Percentiles rank a stretch among this genome's conserved stretches.
Conservation (phyloP, 495 filamentous ascomycete genomes). For the Paragyromitra xinjiangensis region DNA sequence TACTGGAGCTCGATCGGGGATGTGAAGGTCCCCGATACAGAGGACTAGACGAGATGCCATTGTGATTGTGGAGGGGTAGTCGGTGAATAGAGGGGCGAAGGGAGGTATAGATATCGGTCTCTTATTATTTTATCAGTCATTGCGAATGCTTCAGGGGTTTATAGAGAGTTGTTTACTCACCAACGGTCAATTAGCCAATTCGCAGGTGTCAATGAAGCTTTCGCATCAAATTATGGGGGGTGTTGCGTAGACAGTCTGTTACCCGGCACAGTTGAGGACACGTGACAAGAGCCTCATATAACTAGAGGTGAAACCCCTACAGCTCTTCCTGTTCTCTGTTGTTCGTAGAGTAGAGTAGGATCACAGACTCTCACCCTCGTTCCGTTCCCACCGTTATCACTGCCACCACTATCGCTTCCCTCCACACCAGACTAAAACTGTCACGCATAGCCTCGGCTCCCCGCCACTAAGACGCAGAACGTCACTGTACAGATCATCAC, state of each 20-base stretch:
- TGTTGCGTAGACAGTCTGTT: constrained; percentile 1
- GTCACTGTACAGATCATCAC: not conserved
- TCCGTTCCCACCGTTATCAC: too few species aligned
- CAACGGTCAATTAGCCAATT: not conserved
- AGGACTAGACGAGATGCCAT: constrained; percentile 88
- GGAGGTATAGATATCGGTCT: constrained; percentile 2
- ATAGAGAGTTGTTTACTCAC: not conserved
- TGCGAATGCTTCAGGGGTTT: not conserved
- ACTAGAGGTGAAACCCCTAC: too few species aligned
- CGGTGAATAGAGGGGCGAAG: not conserved
- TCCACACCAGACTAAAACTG: not conserved
- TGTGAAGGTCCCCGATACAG: constrained; percentile 96
- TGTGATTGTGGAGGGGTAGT: constrained; percentile 24
- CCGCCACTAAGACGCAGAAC: not conserved
- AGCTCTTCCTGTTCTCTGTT: too few species aligned
- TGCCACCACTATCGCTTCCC: not conserved
- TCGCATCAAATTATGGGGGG: not conserved
- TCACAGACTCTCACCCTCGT: too few species aligned
- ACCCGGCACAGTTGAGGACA: constrained; percentile 17
- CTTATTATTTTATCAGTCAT: not conserved
- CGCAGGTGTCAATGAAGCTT: not conserved
- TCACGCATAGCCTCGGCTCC: not conserved
- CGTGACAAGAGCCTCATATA: not conserved
- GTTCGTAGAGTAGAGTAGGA: too few species aligned
- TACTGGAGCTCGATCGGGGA: constrained; percentile 92